A percentile compares a stretch with the other conserved stretches of the same genome.
Evolutionary conservation across 1,284 basidiomycete genomes (phyloP).

Genomic region (Veloporphyrellus conicus): DNA sequence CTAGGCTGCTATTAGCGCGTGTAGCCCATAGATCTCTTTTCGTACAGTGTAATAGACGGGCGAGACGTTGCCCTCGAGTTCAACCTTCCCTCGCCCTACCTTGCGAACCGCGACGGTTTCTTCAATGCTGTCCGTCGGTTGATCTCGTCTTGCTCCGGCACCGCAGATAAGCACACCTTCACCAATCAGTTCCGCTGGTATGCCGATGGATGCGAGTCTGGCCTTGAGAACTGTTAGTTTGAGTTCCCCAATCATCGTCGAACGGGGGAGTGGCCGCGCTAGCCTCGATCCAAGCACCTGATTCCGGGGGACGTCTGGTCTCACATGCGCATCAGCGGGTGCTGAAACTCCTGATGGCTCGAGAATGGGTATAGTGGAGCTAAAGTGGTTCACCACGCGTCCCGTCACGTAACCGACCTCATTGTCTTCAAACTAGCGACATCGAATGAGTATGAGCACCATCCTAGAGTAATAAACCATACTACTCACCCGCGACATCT

Average conservation of each 20-base stretch:
- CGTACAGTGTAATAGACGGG: slow-evolving; percentile 84
- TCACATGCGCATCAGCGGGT: slow-evolving; percentile 26
- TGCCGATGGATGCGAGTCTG: slow-evolving; percentile 65
- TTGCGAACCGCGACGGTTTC: slow-evolving; percentile 87
- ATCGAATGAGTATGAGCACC: slow-evolving; percentile 6
- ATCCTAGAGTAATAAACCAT: not conserved
- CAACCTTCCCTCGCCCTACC: slow-evolving; percentile 75
- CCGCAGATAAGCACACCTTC: slow-evolving; percentile 95
- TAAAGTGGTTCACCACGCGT: slow-evolving; percentile 75
- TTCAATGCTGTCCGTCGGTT: slow-evolving; percentile 49
- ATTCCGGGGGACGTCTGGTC: slow-evolving; percentile 29
- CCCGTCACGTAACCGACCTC: slow-evolving; percentile 91
- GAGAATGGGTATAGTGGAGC: slow-evolving; percentile 68
- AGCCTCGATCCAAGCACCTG: slow-evolving; percentile 60
- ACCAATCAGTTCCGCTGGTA: slow-evolving; percentile 88
- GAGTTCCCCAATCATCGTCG: slow-evolving; percentile 94
- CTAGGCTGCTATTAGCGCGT: slow-evolving; percentile 78
- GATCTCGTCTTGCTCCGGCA: slow-evolving; percentile 48
- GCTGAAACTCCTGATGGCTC: slow-evolving; percentile 49
- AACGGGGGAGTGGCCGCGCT: slow-evolving; percentile 63
- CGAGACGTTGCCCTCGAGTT: slow-evolving; percentile 85
- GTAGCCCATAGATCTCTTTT: slow-evolving; percentile 81
- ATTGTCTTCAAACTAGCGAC: slow-evolving; percentile 86
- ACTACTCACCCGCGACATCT: slow-evolving; percentile 79
- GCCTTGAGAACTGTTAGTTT: slow-evolving; percentile 84